Evolutionary conservation across 768 basidiomycete genomes (phyloP), one percentile per base, ranked within the genome.

Genomic region (Xerocomellus amylosporus): DNA sequence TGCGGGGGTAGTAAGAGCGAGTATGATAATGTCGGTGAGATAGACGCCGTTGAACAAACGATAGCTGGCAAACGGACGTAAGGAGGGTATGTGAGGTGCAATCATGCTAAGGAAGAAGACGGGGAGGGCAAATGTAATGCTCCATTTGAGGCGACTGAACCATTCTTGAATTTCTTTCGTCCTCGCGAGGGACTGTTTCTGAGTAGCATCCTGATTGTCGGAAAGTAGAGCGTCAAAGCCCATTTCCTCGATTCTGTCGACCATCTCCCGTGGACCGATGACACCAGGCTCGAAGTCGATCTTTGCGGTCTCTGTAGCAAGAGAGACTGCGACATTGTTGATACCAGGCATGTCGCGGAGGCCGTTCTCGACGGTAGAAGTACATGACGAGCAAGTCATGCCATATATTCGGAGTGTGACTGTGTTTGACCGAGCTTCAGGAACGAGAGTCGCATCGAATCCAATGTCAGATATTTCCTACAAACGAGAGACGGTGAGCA

Each of bases 401-500:
- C 93, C 93, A 66, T 89, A 95, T 66, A 96, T 80, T 33, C 86
- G 85, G 22, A 96, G 78, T 13, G 81, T 85, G 48, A 93, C 78
- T 1, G 76, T 75, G 64, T 95, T 90, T 6, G 82, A 77, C 19
- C 81, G 79, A 40, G 77, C 68, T 2, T 82, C 77, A 0, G 87
- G 87, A 45, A 96, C 84, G 48, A 85, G 76, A 0, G 87, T 82
- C 2, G 93, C 91, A 69, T 93, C 93, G 65, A 97, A 97, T 9
- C 93, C 93, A 51, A 94, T 86, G 72, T 95, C 93, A 4, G 87
- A 88, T 55, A 96, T 92, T 80, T 94, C 93, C 89, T 94, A 70
- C 34, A 39, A 14, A 30, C 8, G 40, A 38, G 19, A n/a, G 34
- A 39, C 2, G 19, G 46, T 64, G 8, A 59, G 58, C 55, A 55